Evolutionary conservation across 441 rosid genomes (phyloP).

Genomic region (Erodium moschatum): DNA sequence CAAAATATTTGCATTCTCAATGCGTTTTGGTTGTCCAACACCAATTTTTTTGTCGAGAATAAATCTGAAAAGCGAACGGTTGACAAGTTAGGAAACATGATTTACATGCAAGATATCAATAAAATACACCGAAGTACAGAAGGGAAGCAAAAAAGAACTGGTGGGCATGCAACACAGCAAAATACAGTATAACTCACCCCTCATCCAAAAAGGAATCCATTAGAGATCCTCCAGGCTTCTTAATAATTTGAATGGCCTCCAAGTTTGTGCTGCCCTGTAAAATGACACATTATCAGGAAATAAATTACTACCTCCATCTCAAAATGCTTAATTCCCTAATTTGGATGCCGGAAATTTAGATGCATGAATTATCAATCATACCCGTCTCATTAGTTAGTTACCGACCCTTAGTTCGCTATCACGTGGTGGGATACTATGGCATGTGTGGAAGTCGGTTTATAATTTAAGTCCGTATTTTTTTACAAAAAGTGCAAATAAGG

Average conservation of each 20-base stretch:
- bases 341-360: too few species aligned
- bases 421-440: too few species aligned
- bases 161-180: background rate
- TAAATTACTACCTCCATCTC: too few species aligned
- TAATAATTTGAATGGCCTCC: constrained; percentile 85
- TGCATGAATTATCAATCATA: too few species aligned
- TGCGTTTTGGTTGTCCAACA: constrained; percentile 89
- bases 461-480: too few species aligned
- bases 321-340: too few species aligned
- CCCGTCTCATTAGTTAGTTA: too few species aligned
- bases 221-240: constrained; percentile 88
- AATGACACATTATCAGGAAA: background rate
- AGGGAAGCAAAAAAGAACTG: background rate
- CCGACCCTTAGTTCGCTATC: too few species aligned
- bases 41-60: constrained; percentile 99
- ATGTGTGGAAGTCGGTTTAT: too few species aligned
- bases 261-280: constrained; percentile 87
- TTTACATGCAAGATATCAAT: too few species aligned
- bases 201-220: constrained; percentile 91
- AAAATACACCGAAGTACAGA: background rate
- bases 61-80: constrained; percentile 40
- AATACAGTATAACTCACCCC: constrained; percentile 44
- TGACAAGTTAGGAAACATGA: background rate
- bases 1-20: constrained; percentile 91
- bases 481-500: too few species aligned